Conservation (phyloP, 2,329 filamentous ascomycete genomes). For the Fusarium vanettenii region DNA sequence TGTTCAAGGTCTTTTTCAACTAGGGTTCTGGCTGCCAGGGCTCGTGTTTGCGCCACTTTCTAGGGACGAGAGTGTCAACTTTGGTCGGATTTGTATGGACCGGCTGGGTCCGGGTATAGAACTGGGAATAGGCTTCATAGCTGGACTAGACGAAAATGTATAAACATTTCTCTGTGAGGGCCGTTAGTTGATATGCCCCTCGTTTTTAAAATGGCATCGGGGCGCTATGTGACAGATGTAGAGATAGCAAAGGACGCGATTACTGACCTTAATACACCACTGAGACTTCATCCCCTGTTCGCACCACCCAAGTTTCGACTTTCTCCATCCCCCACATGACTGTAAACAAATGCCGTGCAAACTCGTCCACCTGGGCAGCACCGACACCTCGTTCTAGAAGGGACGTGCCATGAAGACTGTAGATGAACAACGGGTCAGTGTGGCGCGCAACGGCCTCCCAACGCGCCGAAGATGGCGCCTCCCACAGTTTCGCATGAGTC, state of each 20-base stretch:
- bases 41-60: neutral
- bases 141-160: neutral
- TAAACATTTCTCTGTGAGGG: neutral
- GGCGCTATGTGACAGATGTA: too few species aligned
- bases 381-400: neutral
- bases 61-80: neutral
- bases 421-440: neutral
- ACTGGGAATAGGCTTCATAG: neutral
- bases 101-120: neutral
- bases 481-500: neutral
- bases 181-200: neutral
- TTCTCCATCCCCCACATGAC: constrained; percentile 11
- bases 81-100: neutral
- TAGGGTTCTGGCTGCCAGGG: neutral
- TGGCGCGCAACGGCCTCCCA: neutral
- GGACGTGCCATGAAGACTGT: neutral
- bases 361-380: constrained; percentile 8
- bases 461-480: neutral
- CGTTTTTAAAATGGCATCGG: neutral
- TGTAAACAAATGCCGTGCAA: constrained; percentile 9
- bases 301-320: constrained; percentile 1
- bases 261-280: neutral
- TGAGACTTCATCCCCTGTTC: neutral
- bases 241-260: neutral
- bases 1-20: neutral